These are phyloP conservation scores for Desmodesmus armatus DNA, from an alignment of 139 green algal genomes.

Conservation along the genomic window DNA sequence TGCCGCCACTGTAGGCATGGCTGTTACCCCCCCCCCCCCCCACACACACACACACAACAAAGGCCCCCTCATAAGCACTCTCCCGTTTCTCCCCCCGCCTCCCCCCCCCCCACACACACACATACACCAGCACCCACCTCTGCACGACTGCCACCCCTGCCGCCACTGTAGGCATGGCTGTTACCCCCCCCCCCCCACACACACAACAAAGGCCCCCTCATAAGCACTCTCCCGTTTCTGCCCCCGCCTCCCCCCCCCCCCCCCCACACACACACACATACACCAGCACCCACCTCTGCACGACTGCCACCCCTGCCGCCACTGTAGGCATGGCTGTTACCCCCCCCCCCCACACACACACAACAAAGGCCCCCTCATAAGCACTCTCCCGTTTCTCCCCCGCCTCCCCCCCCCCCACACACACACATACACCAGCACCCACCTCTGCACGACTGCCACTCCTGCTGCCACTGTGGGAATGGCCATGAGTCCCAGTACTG, in stretches of 20 bases:
- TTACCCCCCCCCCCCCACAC: not conserved
- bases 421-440: not conserved
- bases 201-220: not conserved
- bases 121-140: not conserved
- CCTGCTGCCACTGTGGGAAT: constrained; percentile 25
- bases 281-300: not conserved
- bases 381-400: too few relatives aligned
- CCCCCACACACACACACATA: too few relatives aligned
- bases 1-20: too few relatives aligned
- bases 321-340: not conserved
- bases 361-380: too few relatives aligned
- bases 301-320: not conserved
- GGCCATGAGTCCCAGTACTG: constrained; percentile 30
- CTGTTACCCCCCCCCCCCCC: too few relatives aligned
- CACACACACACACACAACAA: too few relatives aligned
- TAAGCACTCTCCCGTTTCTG: too few relatives aligned
- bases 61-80: too few relatives aligned
- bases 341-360: not conserved
- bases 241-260: too few relatives aligned
- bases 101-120: not conserved
- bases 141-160: not conserved
- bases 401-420: too few relatives aligned
- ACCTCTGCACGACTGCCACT: constrained; percentile 32
- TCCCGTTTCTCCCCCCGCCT: too few relatives aligned
- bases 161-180: not conserved